A percentile compares a stretch with the other conserved stretches of the same genome.
phyloP scores from a whole-genome alignment of 768 basidiomycete genomes.

The Lentinula guzmanii region DNA sequence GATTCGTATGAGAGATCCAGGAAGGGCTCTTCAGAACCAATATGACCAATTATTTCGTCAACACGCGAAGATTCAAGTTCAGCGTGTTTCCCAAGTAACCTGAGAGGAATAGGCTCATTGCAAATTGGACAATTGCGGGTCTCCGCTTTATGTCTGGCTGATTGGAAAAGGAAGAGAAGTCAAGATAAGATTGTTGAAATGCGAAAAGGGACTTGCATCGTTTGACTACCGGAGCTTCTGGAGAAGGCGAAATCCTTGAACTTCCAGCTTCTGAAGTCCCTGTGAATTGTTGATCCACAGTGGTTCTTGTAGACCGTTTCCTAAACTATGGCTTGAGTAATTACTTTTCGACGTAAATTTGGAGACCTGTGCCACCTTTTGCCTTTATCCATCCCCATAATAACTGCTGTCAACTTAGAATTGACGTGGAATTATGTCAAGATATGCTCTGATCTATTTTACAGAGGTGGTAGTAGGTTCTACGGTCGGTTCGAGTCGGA shows the following conservation, averaged over 20 bases:
- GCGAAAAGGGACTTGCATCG: not conserved
- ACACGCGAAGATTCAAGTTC: constrained; percentile 65
- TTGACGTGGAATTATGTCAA: not conserved
- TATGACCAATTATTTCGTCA: constrained; percentile 55
- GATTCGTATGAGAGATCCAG: constrained; percentile 44
- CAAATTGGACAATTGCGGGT: constrained; percentile 74
- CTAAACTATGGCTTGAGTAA: not conserved
- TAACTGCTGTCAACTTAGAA: not conserved
- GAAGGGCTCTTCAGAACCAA: constrained; percentile 56
- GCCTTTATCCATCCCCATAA: not conserved
- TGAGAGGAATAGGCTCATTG: constrained; percentile 63
- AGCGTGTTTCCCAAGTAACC: constrained; percentile 60
- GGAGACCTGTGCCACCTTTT: not conserved
- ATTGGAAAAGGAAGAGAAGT: constrained; percentile 7
- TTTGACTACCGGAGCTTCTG: not conserved
- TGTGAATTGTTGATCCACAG: not conserved
- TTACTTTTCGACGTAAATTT: not conserved
- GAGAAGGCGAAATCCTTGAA: not conserved
- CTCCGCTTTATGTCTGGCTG: constrained; percentile 63
- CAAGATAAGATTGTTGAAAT: not conserved
- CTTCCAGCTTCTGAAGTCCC: constrained; percentile 2
- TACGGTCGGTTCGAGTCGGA: not conserved
- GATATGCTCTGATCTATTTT: not conserved
- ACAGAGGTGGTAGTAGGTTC: not conserved
- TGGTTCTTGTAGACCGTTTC: not conserved